These are phyloP conservation scores for Podospora conica DNA, from an alignment of 495 filamentous ascomycete species.

Conservation along the genomic window DNA sequence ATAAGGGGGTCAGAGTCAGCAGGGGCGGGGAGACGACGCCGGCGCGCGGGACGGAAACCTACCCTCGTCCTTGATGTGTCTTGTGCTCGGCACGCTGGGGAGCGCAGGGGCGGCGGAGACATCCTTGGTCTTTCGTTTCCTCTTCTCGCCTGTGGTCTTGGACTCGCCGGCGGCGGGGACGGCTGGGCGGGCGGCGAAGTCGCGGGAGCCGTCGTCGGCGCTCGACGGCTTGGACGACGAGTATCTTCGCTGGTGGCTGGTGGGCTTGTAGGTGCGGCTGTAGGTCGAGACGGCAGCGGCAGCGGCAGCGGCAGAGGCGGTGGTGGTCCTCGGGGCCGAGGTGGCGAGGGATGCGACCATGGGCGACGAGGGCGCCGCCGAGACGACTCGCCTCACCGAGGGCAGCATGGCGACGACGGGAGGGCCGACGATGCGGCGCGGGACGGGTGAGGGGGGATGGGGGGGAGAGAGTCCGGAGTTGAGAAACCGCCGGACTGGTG, in stretches of 20 bases:
- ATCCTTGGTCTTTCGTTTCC: constrained; percentile 40
- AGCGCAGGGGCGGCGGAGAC: constrained; percentile 42
- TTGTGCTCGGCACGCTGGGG: constrained; percentile 79
- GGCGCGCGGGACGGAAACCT: constrained; percentile 18
- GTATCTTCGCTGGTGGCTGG: constrained; percentile 41
- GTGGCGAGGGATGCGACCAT: constrained; percentile 34
- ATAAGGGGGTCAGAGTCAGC: background rate
- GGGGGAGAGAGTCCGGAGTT: constrained; percentile 2
- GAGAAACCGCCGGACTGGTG: constrained; percentile 17
- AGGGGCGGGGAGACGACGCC: constrained; percentile 1
- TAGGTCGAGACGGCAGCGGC: constrained; percentile 21
- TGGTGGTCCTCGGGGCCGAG: constrained; percentile 30
- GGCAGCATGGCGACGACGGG: constrained; percentile 42
- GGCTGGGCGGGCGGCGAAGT: constrained; percentile 37
- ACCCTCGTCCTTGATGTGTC: constrained; percentile 71
- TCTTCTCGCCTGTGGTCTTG: constrained; percentile 41
- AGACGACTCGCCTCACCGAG: constrained; percentile 44
- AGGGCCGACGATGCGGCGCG: background rate
- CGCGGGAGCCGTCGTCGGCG: constrained; percentile 45
- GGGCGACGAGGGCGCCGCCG: constrained; percentile 37
- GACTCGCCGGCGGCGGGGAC: constrained; percentile 33
- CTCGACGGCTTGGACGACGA: constrained; percentile 56
- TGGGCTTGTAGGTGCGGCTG: constrained; percentile 33
- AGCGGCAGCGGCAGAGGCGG: constrained; percentile 27
- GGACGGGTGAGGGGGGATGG: background rate